Evolutionary conservation across 768 basidiomycete species (phyloP).

Genomic region (Trametes gibbosa): DNA sequence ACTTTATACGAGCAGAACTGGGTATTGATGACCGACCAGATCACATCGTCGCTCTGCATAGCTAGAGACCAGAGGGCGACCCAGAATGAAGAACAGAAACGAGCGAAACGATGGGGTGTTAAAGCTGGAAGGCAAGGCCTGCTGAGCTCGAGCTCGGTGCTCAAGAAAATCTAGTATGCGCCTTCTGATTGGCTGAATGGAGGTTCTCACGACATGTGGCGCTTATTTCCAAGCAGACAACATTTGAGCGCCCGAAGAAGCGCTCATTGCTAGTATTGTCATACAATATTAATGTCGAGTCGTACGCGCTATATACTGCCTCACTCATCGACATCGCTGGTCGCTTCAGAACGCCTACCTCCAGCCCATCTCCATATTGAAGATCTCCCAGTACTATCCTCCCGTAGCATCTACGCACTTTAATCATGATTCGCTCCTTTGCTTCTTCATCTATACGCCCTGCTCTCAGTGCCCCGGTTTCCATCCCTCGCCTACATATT

Average conservation of each 20-base stretch:
- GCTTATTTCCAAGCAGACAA: not conserved
- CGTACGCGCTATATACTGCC: not conserved
- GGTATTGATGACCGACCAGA: slow-evolving; percentile 93
- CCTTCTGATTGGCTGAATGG: slow-evolving; percentile 15
- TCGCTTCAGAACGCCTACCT: not conserved
- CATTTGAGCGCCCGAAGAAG: too few relatives aligned
- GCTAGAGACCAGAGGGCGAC: not conserved
- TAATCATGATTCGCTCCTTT: too few relatives aligned
- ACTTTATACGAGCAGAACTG: slow-evolving; percentile 99
- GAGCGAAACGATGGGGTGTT: not conserved
- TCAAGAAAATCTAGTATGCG: slow-evolving; percentile 21
- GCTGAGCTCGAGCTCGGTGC: not conserved
- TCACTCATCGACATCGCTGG: not conserved
- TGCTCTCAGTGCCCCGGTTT: too few relatives aligned
- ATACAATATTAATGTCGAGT: not conserved
- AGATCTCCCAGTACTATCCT: too few relatives aligned
- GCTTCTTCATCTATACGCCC: too few relatives aligned
- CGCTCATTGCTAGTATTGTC: not conserved
- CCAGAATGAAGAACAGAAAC: not conserved
- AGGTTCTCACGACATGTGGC: slow-evolving; percentile 11
- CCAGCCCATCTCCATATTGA: not conserved
- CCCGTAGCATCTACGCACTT: too few relatives aligned
- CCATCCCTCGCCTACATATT: too few relatives aligned
- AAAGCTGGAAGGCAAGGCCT: not conserved
- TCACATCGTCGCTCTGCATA: slow-evolving; percentile 97